A percentile compares a stretch with the other conserved stretches of the same genome.
These are phyloP conservation scores for Clitopilus hobsonii DNA, from an alignment of 768 basidiomycete species.

Conservation along the genomic window DNA sequence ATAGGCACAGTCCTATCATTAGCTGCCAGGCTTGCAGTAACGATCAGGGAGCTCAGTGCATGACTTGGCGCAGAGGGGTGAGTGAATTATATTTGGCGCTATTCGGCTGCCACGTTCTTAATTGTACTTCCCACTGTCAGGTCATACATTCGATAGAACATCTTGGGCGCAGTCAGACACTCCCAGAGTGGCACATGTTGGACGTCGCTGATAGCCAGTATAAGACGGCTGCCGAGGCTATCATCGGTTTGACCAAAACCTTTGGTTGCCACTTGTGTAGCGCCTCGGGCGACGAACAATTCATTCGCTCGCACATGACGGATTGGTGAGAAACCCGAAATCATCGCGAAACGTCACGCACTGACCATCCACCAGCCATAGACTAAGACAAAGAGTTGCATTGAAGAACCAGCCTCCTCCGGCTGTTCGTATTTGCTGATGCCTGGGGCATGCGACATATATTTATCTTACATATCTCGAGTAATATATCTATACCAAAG, in stretches of 20 bases:
- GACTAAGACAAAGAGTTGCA: neutral
- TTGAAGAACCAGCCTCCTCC: neutral
- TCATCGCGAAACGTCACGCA: neutral
- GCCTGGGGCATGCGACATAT: neutral
- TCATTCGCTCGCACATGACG: neutral
- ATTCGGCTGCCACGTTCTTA: neutral
- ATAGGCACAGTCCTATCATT: conserved; percentile 16
- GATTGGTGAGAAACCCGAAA: neutral
- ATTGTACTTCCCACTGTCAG: too few relatives aligned
- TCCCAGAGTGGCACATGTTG: neutral
- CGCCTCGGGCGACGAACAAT: neutral
- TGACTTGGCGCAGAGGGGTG: conserved; percentile 17
- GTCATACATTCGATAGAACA: conserved; percentile 4
- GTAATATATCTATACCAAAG: neutral
- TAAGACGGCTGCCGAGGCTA: neutral
- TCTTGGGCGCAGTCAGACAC: neutral
- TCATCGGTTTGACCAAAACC: neutral
- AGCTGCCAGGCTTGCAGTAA: conserved; percentile 18
- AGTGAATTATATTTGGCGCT: neutral
- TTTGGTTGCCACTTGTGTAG: neutral
- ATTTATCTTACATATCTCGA: neutral
- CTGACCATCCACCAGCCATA: neutral
- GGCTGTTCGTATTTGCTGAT: neutral
- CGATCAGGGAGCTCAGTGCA: conserved; percentile 13
- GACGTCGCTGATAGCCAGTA: neutral